phyloP scores from a whole-genome alignment of 768 basidiomycete genomes.

The Podaxis sp. region DNA sequence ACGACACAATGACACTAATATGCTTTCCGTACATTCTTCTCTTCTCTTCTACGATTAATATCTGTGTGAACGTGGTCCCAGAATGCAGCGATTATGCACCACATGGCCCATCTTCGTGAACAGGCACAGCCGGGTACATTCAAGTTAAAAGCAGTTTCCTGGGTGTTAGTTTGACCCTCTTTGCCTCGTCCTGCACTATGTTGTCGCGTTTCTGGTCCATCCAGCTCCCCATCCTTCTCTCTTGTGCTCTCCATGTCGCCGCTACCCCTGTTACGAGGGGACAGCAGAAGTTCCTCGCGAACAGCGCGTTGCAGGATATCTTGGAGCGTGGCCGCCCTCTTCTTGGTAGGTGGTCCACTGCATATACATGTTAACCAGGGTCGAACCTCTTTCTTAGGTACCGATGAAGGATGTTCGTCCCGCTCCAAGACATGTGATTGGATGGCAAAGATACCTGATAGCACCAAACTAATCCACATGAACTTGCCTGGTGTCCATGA shows the following conservation, averaged over 20 bases:
- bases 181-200: not conserved
- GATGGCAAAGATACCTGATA: slow-evolving; percentile 42
- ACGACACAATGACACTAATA: not conserved
- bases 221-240: not conserved
- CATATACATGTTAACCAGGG: not conserved
- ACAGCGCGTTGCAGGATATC: slow-evolving; percentile 2
- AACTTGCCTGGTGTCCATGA: slow-evolving; percentile 53
- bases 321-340: slow-evolving; percentile 5
- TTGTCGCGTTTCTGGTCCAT: not conserved
- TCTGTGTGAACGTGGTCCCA: not conserved
- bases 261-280: not conserved
- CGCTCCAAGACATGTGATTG: slow-evolving; percentile 34
- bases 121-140: not conserved
- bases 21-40: not conserved
- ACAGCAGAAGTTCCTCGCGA: not conserved
- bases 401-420: slow-evolving; percentile 30
- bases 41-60: not conserved
- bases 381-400: slow-evolving; percentile 18
- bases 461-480: slow-evolving; percentile 39
- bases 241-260: not conserved
- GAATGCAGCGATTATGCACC: not conserved
- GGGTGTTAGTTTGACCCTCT: not conserved
- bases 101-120: not conserved
- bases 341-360: not conserved
- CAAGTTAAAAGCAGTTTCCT: not conserved